phyloP scores from a whole-genome alignment of 352 stramenopile species.

The Blastocystis sp. region DNA sequence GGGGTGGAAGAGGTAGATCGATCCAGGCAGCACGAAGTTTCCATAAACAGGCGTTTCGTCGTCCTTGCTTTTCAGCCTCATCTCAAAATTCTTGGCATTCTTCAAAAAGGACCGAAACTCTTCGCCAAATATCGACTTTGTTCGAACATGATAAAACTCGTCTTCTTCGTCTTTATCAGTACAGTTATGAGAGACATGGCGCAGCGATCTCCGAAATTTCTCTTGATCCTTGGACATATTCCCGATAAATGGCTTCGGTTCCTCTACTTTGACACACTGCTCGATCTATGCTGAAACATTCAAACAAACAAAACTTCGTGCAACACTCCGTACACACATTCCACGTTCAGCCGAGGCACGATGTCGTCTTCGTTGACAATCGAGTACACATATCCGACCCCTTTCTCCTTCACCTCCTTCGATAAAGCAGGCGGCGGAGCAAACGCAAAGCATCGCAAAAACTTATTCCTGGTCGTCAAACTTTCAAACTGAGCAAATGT shows the following conservation, averaged over 20 bases:
- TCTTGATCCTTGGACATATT: not conserved
- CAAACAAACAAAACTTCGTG: not conserved
- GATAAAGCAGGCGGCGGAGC: conserved; percentile 16
- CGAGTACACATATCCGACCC: conserved; percentile 16
- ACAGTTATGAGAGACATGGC: not conserved
- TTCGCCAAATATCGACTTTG: not conserved
- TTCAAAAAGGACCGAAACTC: not conserved
- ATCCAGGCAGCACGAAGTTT: conserved; percentile 41
- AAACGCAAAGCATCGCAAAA: conserved; percentile 40
- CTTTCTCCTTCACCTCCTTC: conserved; percentile 37
- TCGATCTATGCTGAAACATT: not conserved
- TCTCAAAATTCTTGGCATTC: not conserved
- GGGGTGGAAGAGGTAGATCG: conserved; percentile 42
- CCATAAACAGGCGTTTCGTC: not conserved
- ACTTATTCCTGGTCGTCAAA: not conserved
- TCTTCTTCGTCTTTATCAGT: not conserved
- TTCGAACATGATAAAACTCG: not conserved
- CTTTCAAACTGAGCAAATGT: not conserved
- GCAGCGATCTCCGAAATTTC: not conserved
- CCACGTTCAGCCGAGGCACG: not conserved
- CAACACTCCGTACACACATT: conserved; percentile 1
- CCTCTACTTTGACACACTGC: not conserved
- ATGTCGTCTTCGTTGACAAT: conserved; percentile 60
- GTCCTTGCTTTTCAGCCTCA: not conserved
- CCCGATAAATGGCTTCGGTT: not conserved